Evolutionary conservation across 1,284 basidiomycete species (phyloP), one percentile per base, ranked within the genome.

Genomic region (Austroboletus niveus): DNA sequence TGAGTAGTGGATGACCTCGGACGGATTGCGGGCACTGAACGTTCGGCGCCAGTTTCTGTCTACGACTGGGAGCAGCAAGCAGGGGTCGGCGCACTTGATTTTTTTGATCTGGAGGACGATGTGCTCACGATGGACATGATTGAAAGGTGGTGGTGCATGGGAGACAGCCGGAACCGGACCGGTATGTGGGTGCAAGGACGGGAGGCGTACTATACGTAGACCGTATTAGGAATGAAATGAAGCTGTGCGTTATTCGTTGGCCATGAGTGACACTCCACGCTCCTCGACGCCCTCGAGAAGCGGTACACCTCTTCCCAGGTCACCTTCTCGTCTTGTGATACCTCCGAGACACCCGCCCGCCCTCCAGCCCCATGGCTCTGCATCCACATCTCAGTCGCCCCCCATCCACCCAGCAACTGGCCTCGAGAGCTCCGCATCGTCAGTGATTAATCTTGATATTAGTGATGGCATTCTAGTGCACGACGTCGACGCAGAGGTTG

Each of bases 61-160:
- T 76, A 77, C 43, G 61, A 68, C 66, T 81, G 12, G 85, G 87
- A 3, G 67, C 76, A 2, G 68, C 88, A 29, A 81, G 87, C 60
- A 76, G 85, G 85, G 4, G 66, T 83, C 3, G 87, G 88, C 1
- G 69, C 76, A 5, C 72, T 92, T 6, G 88, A 91, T 60, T 82
- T 89, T 59, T 84, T 93, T 58, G 60, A 60, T 55, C 81, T 92
- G 57, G 57, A 55, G 17, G 42, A 42, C 30, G 48, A 45, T 29
- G 65, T 50, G 4, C 64, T 80, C 39, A 75, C 75, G 31, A 63
- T 74, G 47, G 85, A 87, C 48, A 73, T 81, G 66, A 61, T 93
- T 27, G 92, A 93, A 68, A 90, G 88, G 62, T 94, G 92, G 92
- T 94, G 90, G 89, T 90, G 87, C 60, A 65, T 87, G 41, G 91